phyloP scores from a whole-genome alignment of 106 monocot genomes.

The Hemerocallis citrina region DNA sequence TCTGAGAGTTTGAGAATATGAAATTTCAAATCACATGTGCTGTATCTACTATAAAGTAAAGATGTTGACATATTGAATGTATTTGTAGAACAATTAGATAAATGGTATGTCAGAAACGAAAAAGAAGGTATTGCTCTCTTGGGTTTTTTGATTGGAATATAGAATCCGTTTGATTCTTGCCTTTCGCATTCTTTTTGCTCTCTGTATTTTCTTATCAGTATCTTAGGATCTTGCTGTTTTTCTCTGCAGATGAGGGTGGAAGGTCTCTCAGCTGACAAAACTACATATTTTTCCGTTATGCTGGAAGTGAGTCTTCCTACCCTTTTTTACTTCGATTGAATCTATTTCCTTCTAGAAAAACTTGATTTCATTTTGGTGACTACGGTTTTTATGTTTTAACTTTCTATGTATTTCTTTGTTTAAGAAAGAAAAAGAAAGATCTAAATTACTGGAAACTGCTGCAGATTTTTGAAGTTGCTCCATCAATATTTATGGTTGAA shows the following conservation, averaged over 20 bases:
- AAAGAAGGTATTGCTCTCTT: no score
- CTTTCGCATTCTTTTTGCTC: no score
- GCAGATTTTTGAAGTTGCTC: constrained; percentile 95
- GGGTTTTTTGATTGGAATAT: no score
- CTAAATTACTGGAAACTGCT: constrained; percentile 7
- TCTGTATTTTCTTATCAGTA: constrained; percentile 1
- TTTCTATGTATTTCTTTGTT: background rate
- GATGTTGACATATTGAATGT: no score
- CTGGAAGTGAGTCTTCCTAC: constrained; percentile 49
- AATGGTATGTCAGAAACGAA: no score
- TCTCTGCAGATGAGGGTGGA: constrained; percentile 84
- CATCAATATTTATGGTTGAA: constrained; percentile 81
- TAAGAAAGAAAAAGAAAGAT: no score
- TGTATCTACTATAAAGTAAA: no score
- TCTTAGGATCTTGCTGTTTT: background rate
- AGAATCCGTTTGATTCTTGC: no score
- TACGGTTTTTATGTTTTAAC: background rate
- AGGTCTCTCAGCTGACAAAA: constrained; percentile 61
- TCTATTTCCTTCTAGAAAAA: background rate
- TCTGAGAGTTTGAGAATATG: no score
- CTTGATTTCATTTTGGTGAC: background rate
- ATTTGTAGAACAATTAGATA: no score
- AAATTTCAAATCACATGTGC: no score
- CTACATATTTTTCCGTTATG: constrained; percentile 62
- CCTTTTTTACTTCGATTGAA: constrained; percentile 5